These are phyloP conservation scores for Thalassiosira sp. DNA, from an alignment of 352 stramenopile species.

Conservation along the genomic window DNA sequence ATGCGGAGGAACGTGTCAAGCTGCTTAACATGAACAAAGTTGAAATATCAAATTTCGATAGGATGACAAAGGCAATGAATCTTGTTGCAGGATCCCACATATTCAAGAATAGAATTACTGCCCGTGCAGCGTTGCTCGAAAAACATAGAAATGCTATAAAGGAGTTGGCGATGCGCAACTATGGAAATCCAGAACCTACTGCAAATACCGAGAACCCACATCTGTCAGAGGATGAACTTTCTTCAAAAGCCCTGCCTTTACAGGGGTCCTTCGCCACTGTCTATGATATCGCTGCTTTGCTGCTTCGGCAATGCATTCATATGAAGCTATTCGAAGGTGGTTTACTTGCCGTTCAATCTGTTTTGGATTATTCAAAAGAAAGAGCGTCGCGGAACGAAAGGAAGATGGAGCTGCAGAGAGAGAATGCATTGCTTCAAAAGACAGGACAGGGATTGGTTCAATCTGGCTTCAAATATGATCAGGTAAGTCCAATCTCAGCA, in stretches of 20 bases:
- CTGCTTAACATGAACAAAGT: conserved; percentile 50
- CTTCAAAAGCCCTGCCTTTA: conserved; percentile 45
- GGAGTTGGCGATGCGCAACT: conserved; percentile 35
- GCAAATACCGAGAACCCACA: not conserved
- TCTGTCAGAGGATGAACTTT: conserved; percentile 6
- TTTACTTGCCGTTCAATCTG: conserved; percentile 63
- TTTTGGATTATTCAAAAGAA: conserved; percentile 73
- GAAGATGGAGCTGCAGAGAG: conserved; percentile 12
- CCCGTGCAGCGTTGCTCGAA: conserved; percentile 48
- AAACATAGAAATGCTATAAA: conserved; percentile 52
- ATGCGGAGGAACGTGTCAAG: conserved; percentile 50
- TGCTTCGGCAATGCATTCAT: conserved; percentile 71
- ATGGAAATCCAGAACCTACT: conserved; percentile 5
- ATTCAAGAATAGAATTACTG: conserved; percentile 37
- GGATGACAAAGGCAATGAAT: conserved; percentile 66
- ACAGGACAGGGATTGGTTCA: conserved; percentile 23
- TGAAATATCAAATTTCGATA: conserved; percentile 72
- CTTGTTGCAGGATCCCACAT: conserved; percentile 32
- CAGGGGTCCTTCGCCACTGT: conserved; percentile 70
- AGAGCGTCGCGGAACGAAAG: conserved; percentile 42
- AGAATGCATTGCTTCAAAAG: conserved; percentile 20
- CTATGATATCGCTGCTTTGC: conserved; percentile 69
- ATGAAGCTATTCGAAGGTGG: conserved; percentile 64
- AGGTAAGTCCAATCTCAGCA: conserved; percentile 26
- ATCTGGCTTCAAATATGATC: conserved; percentile 52